Conservation (phyloP, 1,284 basidiomycete species). For the Vanrija humicola region DNA sequence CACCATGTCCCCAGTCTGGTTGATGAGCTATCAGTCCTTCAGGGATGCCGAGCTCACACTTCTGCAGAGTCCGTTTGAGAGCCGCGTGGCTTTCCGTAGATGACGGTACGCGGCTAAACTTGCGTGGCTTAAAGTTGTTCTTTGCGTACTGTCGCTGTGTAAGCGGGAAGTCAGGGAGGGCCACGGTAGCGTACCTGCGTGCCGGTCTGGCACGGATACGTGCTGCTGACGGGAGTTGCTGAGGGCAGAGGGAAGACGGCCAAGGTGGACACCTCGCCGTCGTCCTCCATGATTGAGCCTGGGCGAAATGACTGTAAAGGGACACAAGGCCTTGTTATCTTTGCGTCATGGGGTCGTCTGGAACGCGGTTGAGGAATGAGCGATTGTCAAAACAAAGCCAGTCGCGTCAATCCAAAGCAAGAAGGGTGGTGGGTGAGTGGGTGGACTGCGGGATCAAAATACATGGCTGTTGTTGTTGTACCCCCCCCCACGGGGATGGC, state of each 20-base stretch:
- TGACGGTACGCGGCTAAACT: slow-evolving; percentile 35
- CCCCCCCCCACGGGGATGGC: no score
- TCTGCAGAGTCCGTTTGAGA: slow-evolving; percentile 30
- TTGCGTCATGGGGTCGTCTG: neutral
- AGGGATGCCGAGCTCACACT: slow-evolving; percentile 5
- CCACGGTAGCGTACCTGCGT: slow-evolving; percentile 19
- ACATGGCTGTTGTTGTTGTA: no score
- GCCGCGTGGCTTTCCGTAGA: slow-evolving; percentile 38
- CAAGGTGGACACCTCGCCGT: slow-evolving; percentile 1
- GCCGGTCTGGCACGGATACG: slow-evolving; percentile 11
- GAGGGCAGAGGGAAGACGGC: slow-evolving; percentile 7
- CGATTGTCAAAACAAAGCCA: neutral
- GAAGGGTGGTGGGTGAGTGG: no score
- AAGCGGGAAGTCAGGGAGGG: neutral
- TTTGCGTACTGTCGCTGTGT: slow-evolving; percentile 20
- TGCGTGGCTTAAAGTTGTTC: slow-evolving; percentile 33
- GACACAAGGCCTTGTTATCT: neutral
- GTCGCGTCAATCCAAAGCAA: neutral
- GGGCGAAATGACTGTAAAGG: neutral
- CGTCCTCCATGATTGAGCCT: neutral
- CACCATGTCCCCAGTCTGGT: slow-evolving; percentile 58
- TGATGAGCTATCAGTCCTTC: no score
- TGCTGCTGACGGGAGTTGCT: neutral
- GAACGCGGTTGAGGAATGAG: neutral
- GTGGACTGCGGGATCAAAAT: no score